phyloP scores from a whole-genome alignment of 1,284 basidiomycete genomes.

The Thelephora terrestris region DNA sequence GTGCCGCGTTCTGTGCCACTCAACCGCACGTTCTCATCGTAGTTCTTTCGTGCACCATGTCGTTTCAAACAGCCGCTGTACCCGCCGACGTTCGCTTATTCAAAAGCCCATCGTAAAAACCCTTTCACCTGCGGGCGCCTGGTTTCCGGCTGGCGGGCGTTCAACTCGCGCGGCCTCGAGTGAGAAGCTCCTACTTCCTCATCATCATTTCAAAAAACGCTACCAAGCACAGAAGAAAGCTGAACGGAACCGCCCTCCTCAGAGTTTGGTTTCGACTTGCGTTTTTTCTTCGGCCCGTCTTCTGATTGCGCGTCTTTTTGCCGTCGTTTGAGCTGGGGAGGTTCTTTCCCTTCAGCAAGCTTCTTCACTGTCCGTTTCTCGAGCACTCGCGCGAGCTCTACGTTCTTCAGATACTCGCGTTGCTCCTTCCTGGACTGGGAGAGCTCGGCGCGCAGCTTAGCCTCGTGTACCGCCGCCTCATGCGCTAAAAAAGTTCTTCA shows the following conservation, averaged over 20 bases:
- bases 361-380: conserved; percentile 78
- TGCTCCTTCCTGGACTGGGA: conserved; percentile 86
- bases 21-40: too few species aligned
- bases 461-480: conserved; percentile 83
- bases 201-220: conserved; percentile 35
- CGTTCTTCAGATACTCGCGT: conserved; percentile 88
- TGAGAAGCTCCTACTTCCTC: too few species aligned
- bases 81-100: too few species aligned
- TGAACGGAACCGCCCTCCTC: conserved; percentile 8
- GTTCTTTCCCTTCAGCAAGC: conserved; percentile 19
- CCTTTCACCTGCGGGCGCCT: too few species aligned
- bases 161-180: too few species aligned
- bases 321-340: conserved; percentile 3
- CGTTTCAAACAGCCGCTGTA: too few species aligned
- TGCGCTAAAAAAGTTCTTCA: conserved; percentile 51
- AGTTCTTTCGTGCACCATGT: too few species aligned
- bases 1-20: too few species aligned
- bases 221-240: conserved; percentile 41
- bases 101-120: too few species aligned
- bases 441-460: conserved; percentile 84
- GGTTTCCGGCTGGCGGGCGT: too few species aligned
- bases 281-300: conserved; percentile 19
- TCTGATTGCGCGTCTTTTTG: conserved; percentile 2
- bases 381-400: conserved; percentile 87
- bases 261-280: too few species aligned